Percentiles rank a stretch among this genome's conserved stretches.
phyloP scores from a whole-genome alignment of 768 basidiomycete species.

The Chalciporus piperatus region DNA sequence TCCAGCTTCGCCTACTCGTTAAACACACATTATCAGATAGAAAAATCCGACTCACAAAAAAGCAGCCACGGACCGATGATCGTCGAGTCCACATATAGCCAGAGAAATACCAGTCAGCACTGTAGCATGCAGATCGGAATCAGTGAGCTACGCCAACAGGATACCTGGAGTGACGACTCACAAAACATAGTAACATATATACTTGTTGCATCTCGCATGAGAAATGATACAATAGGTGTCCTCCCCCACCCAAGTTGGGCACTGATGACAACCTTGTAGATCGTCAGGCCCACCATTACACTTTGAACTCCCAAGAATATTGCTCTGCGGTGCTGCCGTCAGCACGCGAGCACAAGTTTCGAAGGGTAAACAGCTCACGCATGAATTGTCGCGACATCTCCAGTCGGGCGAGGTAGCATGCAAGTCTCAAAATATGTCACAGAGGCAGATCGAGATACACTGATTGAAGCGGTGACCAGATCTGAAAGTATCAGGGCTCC shows the following conservation, averaged over 20 bases:
- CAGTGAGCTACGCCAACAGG: neutral
- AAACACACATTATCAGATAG: neutral
- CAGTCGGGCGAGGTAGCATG: conserved; percentile 20
- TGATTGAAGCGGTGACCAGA: conserved; percentile 12
- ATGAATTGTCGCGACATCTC: neutral
- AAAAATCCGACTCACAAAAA: conserved; percentile 5
- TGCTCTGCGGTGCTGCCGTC: conserved; percentile 1
- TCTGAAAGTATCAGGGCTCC: conserved; percentile 11
- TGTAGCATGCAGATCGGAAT: neutral
- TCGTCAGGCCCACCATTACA: conserved; percentile 38
- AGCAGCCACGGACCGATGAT: neutral
- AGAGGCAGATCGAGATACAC: conserved; percentile 19
- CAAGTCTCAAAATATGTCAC: conserved; percentile 12
- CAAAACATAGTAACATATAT: conserved; percentile 42
- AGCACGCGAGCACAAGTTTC: neutral
- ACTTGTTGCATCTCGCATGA: conserved; percentile 47
- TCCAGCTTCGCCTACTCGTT: conserved; percentile 13
- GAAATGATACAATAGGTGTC: conserved; percentile 37
- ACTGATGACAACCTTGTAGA: conserved; percentile 35
- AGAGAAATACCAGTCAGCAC: conserved; percentile 3
- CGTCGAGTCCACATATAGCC: neutral
- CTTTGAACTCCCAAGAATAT: conserved; percentile 33
- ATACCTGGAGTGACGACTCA: conserved; percentile 14
- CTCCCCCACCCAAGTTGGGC: conserved; percentile 40
- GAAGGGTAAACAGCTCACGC: conserved; percentile 16